Evolutionary conservation across 164 flowering plant species (phyloP), one percentile per base, ranked within the genome.

Genomic region (Vitis rupestris): DNA sequence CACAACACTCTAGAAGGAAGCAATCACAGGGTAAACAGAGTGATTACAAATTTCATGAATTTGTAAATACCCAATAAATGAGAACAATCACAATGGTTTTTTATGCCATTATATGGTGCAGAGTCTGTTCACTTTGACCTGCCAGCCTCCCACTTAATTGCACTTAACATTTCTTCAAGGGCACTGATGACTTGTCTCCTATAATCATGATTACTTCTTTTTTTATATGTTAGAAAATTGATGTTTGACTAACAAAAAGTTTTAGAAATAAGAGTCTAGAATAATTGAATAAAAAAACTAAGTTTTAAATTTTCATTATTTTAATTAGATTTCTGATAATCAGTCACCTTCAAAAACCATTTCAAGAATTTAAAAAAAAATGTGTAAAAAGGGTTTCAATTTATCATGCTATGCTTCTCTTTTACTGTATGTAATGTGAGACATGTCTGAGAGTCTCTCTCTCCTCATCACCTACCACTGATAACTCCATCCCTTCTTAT

Each of bases 381-480:
- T 3, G 44, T 37, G 44, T 1, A 49, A 55, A 51, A 66, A 37
- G 17, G 59, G 23, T 65, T 76, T 67, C 68, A 71, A 30, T 59
- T 73, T 57, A 37, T 37, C 44, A 37, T 2, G 44, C 57, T 59
- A 68, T 74, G 74, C 79, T 72, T 77, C 75, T 69, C 68, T 67
- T 66, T 74, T 60, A 71, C 72, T 61, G 56, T 15, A 63, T 67
- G 73, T 54, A 65, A 62, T 69, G 70, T 49, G 59, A 62, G 65
- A 72, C 63, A 59, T 64, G 4, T 37, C 12, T 9, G 37, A 27
- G 30, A 13, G 15, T 54, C 60, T 12, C 19, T 66, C 55, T 63
- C 66, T 66, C 67, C 62, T 65, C 67, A 66, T 71, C 68, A 79
- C 80, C 84, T 74, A 82, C 78, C 80, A 30, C 79, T 76, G 80